phyloP scores from a whole-genome alignment of 768 basidiomycete species.

The Rhodotorula graminis region DNA sequence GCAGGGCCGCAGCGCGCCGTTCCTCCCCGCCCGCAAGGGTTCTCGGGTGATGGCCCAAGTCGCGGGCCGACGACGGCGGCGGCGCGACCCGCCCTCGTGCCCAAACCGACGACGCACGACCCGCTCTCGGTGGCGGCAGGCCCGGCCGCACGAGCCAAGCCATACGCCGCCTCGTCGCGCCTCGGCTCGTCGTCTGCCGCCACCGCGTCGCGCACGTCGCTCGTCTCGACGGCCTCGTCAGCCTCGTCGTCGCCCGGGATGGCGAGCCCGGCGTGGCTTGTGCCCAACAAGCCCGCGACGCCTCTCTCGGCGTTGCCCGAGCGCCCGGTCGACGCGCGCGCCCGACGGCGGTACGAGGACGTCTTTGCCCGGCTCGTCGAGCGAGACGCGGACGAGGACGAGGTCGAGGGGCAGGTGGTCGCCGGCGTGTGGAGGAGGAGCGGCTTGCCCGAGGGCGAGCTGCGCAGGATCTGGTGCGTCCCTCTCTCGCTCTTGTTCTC shows the following conservation, averaged over 20 bases:
- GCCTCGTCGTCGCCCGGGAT: not conserved
- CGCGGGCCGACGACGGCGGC: too few relatives aligned
- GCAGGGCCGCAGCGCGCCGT: too few relatives aligned
- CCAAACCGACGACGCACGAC: not conserved
- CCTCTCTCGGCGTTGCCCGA: too few relatives aligned
- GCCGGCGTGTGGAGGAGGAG: constrained; percentile 1
- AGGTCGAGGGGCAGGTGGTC: not conserved
- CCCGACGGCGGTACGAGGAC: not conserved
- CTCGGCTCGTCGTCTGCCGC: not conserved
- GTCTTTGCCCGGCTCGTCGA: too few relatives aligned
- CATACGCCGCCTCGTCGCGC: not conserved
- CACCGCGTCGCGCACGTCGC: too few relatives aligned
- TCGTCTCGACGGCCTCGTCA: not conserved
- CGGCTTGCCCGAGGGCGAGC: not conserved
- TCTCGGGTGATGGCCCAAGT: too few relatives aligned
- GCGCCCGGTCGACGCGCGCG: not conserved
- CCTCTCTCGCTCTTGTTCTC: not conserved
- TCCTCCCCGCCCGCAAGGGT: too few relatives aligned
- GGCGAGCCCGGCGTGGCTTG: too few relatives aligned
- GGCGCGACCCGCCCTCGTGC: not conserved
- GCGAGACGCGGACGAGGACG: not conserved
- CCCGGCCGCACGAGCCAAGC: not conserved
- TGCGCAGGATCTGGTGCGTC: not conserved
- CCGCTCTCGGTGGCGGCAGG: not conserved
- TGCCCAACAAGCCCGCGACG: too few relatives aligned